A percentile compares a stretch with the other conserved stretches of the same genome.
phyloP scores from a whole-genome alignment of 73 alveolate species.

The Symbiodinium natans region DNA sequence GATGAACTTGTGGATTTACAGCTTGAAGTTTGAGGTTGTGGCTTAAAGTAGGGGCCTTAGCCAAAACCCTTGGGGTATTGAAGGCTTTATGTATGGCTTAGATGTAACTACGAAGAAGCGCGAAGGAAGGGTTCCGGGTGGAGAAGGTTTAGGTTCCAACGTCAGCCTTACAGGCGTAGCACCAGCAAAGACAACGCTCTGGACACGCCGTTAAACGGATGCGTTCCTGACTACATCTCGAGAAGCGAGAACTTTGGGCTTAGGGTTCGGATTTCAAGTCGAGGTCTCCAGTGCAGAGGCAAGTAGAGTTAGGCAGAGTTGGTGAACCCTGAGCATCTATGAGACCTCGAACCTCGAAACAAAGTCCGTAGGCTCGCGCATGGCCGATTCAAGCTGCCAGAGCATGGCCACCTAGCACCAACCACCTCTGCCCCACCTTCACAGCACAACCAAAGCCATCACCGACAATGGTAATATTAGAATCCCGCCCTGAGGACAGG shows the following conservation, averaged over 20 bases:
- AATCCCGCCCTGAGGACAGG: too few relatives aligned
- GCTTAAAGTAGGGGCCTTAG: neutral
- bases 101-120: neutral
- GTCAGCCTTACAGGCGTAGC: neutral
- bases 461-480: too few relatives aligned
- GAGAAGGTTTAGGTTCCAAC: too few relatives aligned
- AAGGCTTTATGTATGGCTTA: neutral
- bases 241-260: too few relatives aligned
- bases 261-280: neutral
- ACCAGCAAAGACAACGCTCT: too few relatives aligned
- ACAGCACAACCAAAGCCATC: too few relatives aligned
- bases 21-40: neutral
- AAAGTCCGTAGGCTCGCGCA: neutral
- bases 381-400: neutral
- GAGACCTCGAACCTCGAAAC: neutral
- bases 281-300: neutral
- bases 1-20: neutral
- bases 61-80: neutral
- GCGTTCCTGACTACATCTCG: too few relatives aligned
- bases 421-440: too few relatives aligned
- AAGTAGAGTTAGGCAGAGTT: neutral
- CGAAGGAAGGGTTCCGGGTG: too few relatives aligned
- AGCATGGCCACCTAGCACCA: too few relatives aligned
- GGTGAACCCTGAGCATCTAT: neutral
- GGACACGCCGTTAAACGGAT: too few relatives aligned